Conservation (phyloP, 768 basidiomycete genomes). For the Cystofilobasidium capitatum region DNA sequence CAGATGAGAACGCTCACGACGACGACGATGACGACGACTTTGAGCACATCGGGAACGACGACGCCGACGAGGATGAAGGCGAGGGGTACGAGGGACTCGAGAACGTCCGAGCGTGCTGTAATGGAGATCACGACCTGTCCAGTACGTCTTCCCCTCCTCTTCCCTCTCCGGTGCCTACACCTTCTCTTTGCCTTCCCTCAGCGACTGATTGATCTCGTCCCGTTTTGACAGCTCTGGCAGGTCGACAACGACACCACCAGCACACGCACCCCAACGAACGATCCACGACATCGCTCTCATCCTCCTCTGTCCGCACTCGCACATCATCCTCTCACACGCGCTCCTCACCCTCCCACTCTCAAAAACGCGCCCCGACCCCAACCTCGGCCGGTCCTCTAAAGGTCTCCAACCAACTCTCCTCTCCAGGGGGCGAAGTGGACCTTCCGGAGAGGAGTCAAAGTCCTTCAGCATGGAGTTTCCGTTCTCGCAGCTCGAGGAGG, state of each 20-base stretch:
- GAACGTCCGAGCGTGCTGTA: constrained; percentile 25
- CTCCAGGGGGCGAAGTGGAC: not conserved
- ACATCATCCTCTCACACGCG: not conserved
- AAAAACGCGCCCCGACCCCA: not conserved
- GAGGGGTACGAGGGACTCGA: constrained; percentile 57
- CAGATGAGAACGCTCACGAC: constrained; percentile 36
- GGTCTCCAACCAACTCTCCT: not conserved
- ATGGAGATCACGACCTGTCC: constrained; percentile 15
- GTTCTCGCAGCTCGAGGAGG: not conserved
- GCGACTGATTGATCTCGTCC: not conserved
- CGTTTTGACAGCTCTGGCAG: constrained; percentile 5
- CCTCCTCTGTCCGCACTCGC: not conserved
- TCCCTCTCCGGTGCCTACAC: not conserved
- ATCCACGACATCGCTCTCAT: not conserved
- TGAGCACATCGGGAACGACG: constrained; percentile 60
- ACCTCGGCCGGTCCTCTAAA: not conserved
- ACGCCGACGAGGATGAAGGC: constrained; percentile 52
- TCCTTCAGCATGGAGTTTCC: not conserved
- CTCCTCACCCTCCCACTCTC: not conserved
- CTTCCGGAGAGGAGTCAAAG: not conserved
- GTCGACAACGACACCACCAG: constrained; percentile 6
- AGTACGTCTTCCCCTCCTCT: constrained; percentile 3
- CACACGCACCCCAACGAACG: constrained; percentile 2
- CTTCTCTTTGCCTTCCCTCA: not conserved
- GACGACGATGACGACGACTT: constrained; percentile 59